Evolutionary conservation across 139 green algal genomes (phyloP), one percentile per base, ranked within the genome.

Genomic region (Pseudopediastrum boryanum): DNA sequence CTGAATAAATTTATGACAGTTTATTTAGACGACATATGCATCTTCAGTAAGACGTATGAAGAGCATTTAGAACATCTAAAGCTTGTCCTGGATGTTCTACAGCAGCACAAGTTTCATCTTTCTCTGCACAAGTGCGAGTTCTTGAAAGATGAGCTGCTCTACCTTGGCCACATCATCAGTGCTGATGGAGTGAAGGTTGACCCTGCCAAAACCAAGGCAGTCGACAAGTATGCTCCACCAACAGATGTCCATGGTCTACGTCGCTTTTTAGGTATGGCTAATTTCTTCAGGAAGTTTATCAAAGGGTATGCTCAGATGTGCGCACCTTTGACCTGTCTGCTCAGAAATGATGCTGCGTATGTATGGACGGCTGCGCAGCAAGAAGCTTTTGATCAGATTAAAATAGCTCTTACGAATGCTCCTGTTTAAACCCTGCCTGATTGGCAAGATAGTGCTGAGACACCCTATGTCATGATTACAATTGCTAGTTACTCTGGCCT

Each of bases 231-330:
- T 69, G 50, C 84, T 19, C n/a, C n/a, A 29, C 87, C 84, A 23
- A 51, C 25, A 7, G 80, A 67, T 36, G 36, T 75, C 0, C 81
- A 44, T 16, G 77, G 86, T 2, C 9, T 92, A 3, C 61, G 48
- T 3, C 63, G 44, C 13, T 93, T 94, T 67, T 43, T 93, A 3
- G 88, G 90, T 21, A 51, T 90, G 3, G 75, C 85, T 1, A 86
- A 83, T n/a, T 93, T 81, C 52, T 93, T 85, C 54, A 42, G 86
- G 1, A 65, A 71, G 16, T 90, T 87, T 62, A 80, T 92, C 19
- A n/a, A 71, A 1, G n/a, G 70, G 12, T 92, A 83, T 44, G 52
- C 73, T 3, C 23, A 46, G 36, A 78, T 90, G 25, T 81, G 68
- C 7, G 61, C 61, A 33, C 86, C 86, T 1, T 74, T 90, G n/a